phyloP scores from a whole-genome alignment of 495 filamentous ascomycete genomes.

The Parathielavia appendiculata region DNA sequence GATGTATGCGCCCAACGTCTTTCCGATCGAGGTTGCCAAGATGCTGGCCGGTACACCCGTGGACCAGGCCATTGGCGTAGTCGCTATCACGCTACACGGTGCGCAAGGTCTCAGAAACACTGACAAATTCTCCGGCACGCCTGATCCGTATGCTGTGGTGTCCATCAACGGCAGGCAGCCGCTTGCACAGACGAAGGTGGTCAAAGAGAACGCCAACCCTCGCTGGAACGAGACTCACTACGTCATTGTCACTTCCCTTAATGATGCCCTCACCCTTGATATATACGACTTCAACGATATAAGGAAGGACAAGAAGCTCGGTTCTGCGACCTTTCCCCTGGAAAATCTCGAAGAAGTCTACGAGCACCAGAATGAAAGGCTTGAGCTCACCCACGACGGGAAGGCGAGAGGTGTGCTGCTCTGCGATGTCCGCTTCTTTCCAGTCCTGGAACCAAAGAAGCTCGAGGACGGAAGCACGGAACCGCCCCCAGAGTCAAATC shows the following conservation, averaged over 20 bases:
- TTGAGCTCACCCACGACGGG: conserved; percentile 81
- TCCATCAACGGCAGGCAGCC: conserved; percentile 75
- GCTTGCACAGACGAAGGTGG: conserved; percentile 81
- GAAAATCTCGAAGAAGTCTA: conserved; percentile 70
- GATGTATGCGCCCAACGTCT: conserved; percentile 96
- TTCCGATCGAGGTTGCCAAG: conserved; percentile 97
- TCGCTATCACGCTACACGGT: conserved; percentile 86
- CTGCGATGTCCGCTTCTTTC: conserved; percentile 90
- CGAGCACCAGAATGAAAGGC: conserved; percentile 74
- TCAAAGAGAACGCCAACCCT: conserved; percentile 79
- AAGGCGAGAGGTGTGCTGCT: conserved; percentile 74
- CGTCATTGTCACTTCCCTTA: conserved; percentile 83
- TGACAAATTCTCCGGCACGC: conserved; percentile 87
- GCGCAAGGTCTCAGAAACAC: conserved; percentile 90
- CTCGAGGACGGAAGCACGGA: conserved; percentile 70
- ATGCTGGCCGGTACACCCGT: conserved; percentile 94
- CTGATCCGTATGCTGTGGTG: conserved; percentile 87
- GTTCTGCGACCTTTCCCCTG: conserved; percentile 73
- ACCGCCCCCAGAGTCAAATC: conserved; percentile 81
- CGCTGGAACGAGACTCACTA: conserved; percentile 96
- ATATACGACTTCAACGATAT: conserved; percentile 92
- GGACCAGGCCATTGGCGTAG: conserved; percentile 91
- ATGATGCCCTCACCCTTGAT: conserved; percentile 75
- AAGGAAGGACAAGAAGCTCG: conserved; percentile 94
- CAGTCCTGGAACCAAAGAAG: conserved; percentile 68